Evolutionary conservation across 495 filamentous ascomycete species (phyloP).

Genomic region (Talaromyces nanjingensis): DNA sequence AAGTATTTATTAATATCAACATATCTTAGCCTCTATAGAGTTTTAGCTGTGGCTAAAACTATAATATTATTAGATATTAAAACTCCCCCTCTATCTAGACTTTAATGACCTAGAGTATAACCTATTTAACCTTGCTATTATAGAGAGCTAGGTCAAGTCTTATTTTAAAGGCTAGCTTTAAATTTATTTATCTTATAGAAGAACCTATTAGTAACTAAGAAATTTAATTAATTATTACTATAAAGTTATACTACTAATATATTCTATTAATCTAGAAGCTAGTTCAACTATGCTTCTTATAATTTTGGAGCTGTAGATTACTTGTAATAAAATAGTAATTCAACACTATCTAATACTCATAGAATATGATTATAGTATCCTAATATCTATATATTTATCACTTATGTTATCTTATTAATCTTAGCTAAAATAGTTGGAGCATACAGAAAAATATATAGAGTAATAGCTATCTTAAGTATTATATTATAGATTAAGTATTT

Average conservation of each 20-base stretch:
- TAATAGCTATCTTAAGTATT: constrained; percentile 15
- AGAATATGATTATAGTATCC: not conserved
- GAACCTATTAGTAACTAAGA: constrained; percentile 17
- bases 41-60: constrained; percentile 1
- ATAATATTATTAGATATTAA: not conserved
- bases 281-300: constrained; percentile 51
- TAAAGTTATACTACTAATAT: constrained; percentile 20
- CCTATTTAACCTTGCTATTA: constrained; percentile 13
- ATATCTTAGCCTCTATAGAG: not conserved
- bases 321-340: constrained; percentile 34
- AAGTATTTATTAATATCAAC: not conserved
- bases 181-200: constrained; percentile 11
- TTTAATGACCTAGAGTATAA: constrained; percentile 8
- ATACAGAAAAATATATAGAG: constrained; percentile 45
- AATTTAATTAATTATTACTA: constrained; percentile 25
- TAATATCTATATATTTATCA: constrained; percentile 2
- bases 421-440: constrained; percentile 44
- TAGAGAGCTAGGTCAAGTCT: constrained; percentile 35
- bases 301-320: constrained; percentile 54
- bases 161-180: constrained; percentile 23
- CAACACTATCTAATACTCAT: not conserved
- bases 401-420: constrained; percentile 35
- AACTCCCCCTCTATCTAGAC: constrained; percentile 5
- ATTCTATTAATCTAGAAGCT: constrained; percentile 35
- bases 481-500: constrained; percentile 22